Conservation (phyloP, 768 basidiomycete species). For the Lactifluus rugatus region DNA sequence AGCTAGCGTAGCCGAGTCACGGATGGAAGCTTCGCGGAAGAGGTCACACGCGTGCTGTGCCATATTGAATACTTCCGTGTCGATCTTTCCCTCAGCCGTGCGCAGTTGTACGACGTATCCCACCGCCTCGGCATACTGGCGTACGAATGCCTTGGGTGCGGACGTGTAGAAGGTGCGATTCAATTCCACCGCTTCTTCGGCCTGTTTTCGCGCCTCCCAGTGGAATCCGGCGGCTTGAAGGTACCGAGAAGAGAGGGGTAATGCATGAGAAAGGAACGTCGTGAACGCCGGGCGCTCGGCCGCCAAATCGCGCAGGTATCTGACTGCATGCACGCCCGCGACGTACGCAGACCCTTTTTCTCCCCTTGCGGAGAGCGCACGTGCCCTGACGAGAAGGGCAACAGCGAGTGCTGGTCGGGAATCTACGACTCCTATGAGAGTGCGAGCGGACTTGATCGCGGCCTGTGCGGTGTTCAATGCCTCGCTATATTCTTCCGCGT, state of each 20-base stretch:
- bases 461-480: constrained; percentile 2
- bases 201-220: constrained; percentile 9
- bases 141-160: neutral
- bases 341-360: constrained; percentile 6
- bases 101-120: constrained; percentile 7
- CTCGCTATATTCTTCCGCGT: constrained; percentile 1
- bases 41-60: constrained; percentile 7
- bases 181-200: constrained; percentile 2
- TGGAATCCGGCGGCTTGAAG: constrained; percentile 1
- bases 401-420: constrained; percentile 5
- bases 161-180: neutral
- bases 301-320: constrained; percentile 1
- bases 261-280: neutral
- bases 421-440: constrained; percentile 7
- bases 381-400: constrained; percentile 7
- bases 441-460: constrained; percentile 9
- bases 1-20: constrained; percentile 4
- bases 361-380: neutral
- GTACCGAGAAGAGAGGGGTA: constrained; percentile 8
- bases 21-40: constrained; percentile 7
- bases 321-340: neutral
- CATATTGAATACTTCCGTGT: constrained; percentile 7
- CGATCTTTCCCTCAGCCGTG: neutral
- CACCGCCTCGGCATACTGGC: constrained; percentile 9
- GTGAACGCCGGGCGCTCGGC: constrained; percentile 7